Conservation (phyloP, 306 rosid genomes). For the Lagenaria siceraria region DNA sequence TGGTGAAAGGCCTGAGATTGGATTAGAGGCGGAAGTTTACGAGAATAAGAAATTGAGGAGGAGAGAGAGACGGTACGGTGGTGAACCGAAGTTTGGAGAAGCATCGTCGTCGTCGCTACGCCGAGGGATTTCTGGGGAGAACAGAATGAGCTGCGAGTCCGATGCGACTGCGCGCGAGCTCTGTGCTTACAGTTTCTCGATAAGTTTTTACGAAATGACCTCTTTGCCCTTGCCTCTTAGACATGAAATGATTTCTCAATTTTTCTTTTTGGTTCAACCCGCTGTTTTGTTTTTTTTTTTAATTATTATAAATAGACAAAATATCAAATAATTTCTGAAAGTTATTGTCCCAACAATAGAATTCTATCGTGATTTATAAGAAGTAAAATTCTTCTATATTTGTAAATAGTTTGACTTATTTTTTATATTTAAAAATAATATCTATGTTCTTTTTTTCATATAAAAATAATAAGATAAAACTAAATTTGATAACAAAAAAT, state of each 20-base stretch:
- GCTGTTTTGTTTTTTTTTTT: background rate
- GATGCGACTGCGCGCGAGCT: background rate
- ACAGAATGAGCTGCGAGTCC: background rate
- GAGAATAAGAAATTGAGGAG: slow-evolving; percentile 31
- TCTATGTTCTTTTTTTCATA: no score
- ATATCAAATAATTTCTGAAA: no score
- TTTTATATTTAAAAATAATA: no score
- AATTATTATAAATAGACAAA: no score
- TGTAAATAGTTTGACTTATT: no score
- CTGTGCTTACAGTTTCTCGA: slow-evolving; percentile 4
- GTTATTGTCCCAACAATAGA: no score
- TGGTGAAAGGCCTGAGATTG: slow-evolving; percentile 12
- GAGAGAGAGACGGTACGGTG: slow-evolving; percentile 36
- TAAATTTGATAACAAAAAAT: no score
- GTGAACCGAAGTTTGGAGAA: slow-evolving; percentile 39
- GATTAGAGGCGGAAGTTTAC: slow-evolving; percentile 8
- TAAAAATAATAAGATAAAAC: no score
- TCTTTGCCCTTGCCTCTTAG: background rate
- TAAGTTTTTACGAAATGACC: background rate
- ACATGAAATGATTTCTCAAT: background rate
- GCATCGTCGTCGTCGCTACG: slow-evolving; percentile 18
- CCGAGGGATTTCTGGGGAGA: background rate
- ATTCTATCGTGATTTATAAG: no score
- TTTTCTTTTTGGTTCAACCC: background rate
- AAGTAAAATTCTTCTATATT: no score